phyloP scores from a whole-genome alignment of 371 early-diverging fungal genomes.

The Rhizopus delemar region DNA sequence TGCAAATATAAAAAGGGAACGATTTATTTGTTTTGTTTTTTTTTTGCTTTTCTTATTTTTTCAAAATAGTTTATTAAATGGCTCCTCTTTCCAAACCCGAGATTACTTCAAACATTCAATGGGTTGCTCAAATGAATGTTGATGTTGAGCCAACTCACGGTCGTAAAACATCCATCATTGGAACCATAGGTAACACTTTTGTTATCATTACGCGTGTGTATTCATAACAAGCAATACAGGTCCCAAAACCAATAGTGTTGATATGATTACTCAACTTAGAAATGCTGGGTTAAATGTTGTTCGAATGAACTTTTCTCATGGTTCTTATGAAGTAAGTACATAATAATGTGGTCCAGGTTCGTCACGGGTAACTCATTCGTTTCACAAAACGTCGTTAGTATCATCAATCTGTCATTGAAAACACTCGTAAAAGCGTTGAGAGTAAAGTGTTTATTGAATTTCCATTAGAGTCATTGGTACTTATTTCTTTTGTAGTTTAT shows the following conservation, averaged over 20 bases:
- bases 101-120: conserved; percentile 63
- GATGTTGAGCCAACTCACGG: conserved; percentile 61
- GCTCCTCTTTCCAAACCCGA: conserved; percentile 21
- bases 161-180: conserved; percentile 74
- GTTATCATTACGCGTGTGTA: no score
- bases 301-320: conserved; percentile 95
- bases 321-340: conserved; percentile 77
- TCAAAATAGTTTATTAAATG: conserved; percentile 5
- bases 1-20: neutral
- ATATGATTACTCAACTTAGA: conserved; percentile 82
- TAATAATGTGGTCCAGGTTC: no score
- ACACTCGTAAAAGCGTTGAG: conserved; percentile 65
- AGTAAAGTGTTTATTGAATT: conserved; percentile 25
- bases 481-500: conserved; percentile 31
- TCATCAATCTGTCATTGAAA: conserved; percentile 85
- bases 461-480: neutral
- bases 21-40: neutral
- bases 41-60: neutral
- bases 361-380: no score
- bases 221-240: conserved; percentile 38
- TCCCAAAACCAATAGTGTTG: conserved; percentile 83
- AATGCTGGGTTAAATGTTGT: conserved; percentile 96
- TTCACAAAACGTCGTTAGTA: conserved; percentile 49
- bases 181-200: conserved; percentile 26
- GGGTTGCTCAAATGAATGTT: conserved; percentile 74